Conservation (phyloP, 257 asterid species). For the Solanum etuberosum region DNA sequence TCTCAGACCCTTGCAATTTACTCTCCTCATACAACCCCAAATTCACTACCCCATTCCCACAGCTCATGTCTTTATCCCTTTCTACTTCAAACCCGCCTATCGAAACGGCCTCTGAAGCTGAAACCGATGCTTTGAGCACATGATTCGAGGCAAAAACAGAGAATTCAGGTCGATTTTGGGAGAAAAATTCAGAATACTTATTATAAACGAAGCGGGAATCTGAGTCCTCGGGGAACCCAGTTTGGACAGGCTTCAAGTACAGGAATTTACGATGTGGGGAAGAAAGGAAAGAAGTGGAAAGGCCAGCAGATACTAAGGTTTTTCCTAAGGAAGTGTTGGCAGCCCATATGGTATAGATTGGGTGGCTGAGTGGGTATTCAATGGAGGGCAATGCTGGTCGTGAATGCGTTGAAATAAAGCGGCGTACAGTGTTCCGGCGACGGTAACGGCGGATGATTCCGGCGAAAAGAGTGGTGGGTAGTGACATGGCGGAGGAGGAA, state of each 20-base stretch:
- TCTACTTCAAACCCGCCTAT: background rate
- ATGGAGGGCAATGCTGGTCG: background rate
- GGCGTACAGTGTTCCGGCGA: constrained; percentile 6
- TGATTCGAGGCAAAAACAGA: constrained; percentile 67
- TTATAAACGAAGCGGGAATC: constrained; percentile 72
- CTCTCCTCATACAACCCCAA: constrained; percentile 59
- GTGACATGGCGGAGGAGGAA: constrained; percentile 12
- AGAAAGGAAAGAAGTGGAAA: constrained; percentile 66
- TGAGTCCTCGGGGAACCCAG: constrained; percentile 82
- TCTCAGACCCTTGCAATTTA: constrained; percentile 46
- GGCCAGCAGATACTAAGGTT: constrained; percentile 98
- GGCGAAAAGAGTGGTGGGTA: constrained; percentile 7
- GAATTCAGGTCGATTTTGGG: constrained; percentile 25
- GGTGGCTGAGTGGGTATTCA: constrained; percentile 70
- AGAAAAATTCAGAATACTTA: constrained; percentile 45
- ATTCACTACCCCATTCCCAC: constrained; percentile 29
- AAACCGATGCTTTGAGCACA: constrained; percentile 41
- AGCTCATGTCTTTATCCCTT: constrained; percentile 1
- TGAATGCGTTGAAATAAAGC: constrained; percentile 16
- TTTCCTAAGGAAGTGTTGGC: constrained; percentile 91
- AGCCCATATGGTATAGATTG: constrained; percentile 90
- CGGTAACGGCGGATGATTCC: constrained; percentile 6
- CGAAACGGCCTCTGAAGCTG: constrained; percentile 32
- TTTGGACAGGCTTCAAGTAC: constrained; percentile 85
- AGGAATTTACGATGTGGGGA: constrained; percentile 37